Evolutionary conservation across 768 basidiomycete genomes (phyloP).

Genomic region (Amanita exitialis): DNA sequence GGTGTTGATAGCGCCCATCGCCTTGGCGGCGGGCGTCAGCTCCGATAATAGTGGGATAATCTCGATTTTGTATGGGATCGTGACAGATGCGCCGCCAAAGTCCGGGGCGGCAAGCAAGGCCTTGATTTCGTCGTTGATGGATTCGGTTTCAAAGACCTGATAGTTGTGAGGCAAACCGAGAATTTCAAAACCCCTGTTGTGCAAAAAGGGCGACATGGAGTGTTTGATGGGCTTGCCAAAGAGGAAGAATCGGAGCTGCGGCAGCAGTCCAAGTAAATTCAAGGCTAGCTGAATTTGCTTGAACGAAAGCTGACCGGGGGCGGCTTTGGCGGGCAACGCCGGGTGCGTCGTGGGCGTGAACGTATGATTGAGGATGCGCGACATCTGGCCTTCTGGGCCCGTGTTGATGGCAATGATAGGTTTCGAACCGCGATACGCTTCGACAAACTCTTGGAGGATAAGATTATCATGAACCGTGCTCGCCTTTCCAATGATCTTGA

Average conservation of each 20-base stretch:
- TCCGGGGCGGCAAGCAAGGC: slow-evolving; percentile 49
- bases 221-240: slow-evolving; percentile 84
- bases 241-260: slow-evolving; percentile 68
- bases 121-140: slow-evolving; percentile 57
- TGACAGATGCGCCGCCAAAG: slow-evolving; percentile 95
- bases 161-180: slow-evolving; percentile 85
- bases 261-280: slow-evolving; percentile 71
- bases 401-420: slow-evolving; percentile 95
- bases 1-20: slow-evolving; percentile 95
- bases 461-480: slow-evolving; percentile 69
- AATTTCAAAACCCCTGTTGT: slow-evolving; percentile 77
- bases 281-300: slow-evolving; percentile 77
- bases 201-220: slow-evolving; percentile 88
- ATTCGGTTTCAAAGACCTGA: slow-evolving; percentile 61
- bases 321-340: slow-evolving; percentile 74
- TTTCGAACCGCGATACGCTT: slow-evolving; percentile 42
- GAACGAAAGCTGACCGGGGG: slow-evolving; percentile 90
- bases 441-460: slow-evolving; percentile 62
- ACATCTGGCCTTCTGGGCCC: slow-evolving; percentile 82
- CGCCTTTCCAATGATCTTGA: slow-evolving; percentile 91
- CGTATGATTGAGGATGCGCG: slow-evolving; percentile 75
- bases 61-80: slow-evolving; percentile 91
- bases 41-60: slow-evolving; percentile 76
- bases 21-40: slow-evolving; percentile 70
- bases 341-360: slow-evolving; percentile 91